Evolutionary conservation across 805 yeast species (phyloP).

Genomic region (Metschnikowia amazonensis): DNA sequence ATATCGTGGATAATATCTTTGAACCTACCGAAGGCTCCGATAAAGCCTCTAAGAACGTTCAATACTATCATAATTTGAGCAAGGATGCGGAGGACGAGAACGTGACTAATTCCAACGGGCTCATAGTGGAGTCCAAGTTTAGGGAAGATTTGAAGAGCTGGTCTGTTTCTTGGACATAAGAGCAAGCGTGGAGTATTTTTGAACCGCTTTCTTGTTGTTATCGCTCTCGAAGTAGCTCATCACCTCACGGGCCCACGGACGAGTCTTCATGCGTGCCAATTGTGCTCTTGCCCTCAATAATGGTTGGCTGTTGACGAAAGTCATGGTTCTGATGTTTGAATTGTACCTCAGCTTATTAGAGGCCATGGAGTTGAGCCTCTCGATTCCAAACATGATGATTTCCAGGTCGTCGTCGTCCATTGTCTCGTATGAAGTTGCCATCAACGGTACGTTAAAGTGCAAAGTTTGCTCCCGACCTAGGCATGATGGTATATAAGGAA

Average conservation of each 20-base stretch:
- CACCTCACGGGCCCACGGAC: slow-evolving; percentile 11
- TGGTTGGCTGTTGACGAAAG: slow-evolving; percentile 10
- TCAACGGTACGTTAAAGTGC: not conserved
- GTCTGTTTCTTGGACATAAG: slow-evolving; percentile 21
- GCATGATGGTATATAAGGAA: slow-evolving; percentile 17
- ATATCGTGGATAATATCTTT: slow-evolving; percentile 71
- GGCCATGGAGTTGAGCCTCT: not conserved
- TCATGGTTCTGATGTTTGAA: not conserved
- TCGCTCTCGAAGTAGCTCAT: slow-evolving; percentile 8
- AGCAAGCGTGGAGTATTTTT: not conserved
- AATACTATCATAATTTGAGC: slow-evolving; percentile 19
- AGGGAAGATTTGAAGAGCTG: slow-evolving; percentile 39
- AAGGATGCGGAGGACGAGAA: slow-evolving; percentile 22
- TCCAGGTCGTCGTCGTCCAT: not conserved
- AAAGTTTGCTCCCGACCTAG: slow-evolving; percentile 5
- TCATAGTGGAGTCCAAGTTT: slow-evolving; percentile 38
- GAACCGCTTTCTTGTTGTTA: not conserved
- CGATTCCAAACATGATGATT: not conserved
- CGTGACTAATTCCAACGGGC: slow-evolving; percentile 31
- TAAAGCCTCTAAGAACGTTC: slow-evolving; percentile 17
- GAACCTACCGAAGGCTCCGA: slow-evolving; percentile 31
- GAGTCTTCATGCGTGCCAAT: slow-evolving; percentile 9
- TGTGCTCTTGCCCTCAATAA: slow-evolving; percentile 12
- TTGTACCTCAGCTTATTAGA: not conserved
- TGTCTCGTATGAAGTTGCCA: not conserved